Conservation (phyloP, 2,329 filamentous ascomycete genomes). For the Fusarium begoniae region DNA sequence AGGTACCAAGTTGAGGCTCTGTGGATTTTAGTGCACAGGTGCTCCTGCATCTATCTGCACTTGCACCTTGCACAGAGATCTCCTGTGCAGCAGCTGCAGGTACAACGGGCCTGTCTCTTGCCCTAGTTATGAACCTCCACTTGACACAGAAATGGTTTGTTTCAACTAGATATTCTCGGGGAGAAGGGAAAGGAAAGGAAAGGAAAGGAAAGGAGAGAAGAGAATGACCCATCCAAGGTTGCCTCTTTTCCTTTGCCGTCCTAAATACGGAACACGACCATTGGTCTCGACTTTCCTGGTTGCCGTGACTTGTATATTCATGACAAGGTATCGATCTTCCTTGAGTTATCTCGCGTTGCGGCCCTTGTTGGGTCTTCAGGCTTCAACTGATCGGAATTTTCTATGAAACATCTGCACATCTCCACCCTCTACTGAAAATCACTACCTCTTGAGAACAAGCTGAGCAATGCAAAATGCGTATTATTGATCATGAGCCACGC, state of each 20-base stretch:
- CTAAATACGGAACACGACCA: constrained; percentile 19
- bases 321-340: background rate
- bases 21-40: constrained; percentile 3
- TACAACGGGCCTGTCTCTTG: background rate
- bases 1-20: background rate
- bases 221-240: constrained; percentile 4
- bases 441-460: constrained; percentile 5
- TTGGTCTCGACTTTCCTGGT: constrained; percentile 10
- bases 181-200: constrained; percentile 6
- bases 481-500: constrained; percentile 11
- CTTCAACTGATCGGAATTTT: background rate
- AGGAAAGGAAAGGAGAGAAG: constrained; percentile 1
- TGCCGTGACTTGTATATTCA: background rate
- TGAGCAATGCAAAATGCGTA: constrained; percentile 4
- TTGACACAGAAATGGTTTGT: constrained; percentile 18
- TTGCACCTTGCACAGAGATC: constrained; percentile 13
- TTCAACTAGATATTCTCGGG: constrained; percentile 18
- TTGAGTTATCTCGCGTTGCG: background rate
- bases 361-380: background rate
- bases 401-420: constrained; percentile 18
- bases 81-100: constrained; percentile 8
- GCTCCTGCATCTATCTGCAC: background rate
- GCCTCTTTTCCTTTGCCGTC: background rate
- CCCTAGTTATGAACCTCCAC: constrained; percentile 12
- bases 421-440: background rate